Conservation (phyloP, 352 stramenopile species). For the Pythium scleroteichum region DNA sequence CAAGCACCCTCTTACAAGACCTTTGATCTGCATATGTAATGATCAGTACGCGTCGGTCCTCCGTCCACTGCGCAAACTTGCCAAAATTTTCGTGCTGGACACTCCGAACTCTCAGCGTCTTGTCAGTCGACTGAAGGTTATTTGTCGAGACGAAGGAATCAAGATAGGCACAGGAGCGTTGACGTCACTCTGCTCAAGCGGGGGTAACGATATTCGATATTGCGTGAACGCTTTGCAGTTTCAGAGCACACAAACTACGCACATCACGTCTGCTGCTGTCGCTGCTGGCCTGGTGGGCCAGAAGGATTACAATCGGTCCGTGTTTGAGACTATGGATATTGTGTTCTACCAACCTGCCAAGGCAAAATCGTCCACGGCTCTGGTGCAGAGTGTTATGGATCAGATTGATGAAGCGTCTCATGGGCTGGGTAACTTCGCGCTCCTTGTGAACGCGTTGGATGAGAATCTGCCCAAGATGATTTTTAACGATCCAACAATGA, state of each 20-base stretch:
- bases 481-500: constrained; percentile 90
- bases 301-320: constrained; percentile 59
- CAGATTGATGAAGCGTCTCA: constrained; percentile 71
- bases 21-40: constrained; percentile 99
- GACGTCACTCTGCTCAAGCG: constrained; percentile 54
- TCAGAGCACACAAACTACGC: constrained; percentile 59
- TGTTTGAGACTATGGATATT: constrained; percentile 70
- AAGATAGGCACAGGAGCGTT: constrained; percentile 71
- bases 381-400: constrained; percentile 29
- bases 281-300: constrained; percentile 44
- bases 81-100: constrained; percentile 93
- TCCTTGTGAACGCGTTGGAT: constrained; percentile 86
- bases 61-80: constrained; percentile 91
- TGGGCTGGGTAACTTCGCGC: constrained; percentile 72
- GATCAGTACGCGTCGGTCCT: constrained; percentile 96
- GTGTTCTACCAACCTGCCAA: constrained; percentile 73
- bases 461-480: constrained; percentile 89
- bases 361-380: constrained; percentile 25
- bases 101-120: constrained; percentile 86
- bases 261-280: constrained; percentile 28
- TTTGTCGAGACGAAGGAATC: constrained; percentile 90
- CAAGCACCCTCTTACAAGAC: constrained; percentile 85
- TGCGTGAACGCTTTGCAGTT: constrained; percentile 98
- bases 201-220: constrained; percentile 93
- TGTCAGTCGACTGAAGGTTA: constrained; percentile 90